Evolutionary conservation across 352 stramenopile genomes (phyloP), one percentile per base, ranked within the genome.

Genomic region (Phytopythium mirpurense): DNA sequence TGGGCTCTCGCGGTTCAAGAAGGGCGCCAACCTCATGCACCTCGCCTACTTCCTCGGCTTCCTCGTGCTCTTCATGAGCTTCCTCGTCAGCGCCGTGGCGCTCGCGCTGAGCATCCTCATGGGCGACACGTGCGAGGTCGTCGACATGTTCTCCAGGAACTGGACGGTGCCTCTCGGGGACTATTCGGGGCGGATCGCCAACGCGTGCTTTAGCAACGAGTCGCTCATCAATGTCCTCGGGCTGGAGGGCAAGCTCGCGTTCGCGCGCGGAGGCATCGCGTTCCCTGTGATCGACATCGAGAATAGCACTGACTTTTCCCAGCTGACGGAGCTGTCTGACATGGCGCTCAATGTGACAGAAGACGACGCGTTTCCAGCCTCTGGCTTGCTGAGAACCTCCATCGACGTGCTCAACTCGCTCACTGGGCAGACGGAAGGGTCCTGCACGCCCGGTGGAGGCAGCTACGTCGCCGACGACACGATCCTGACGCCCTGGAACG

Each of bases 41-140:
- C 61, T 88, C 48, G 77, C 76, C 14, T 90, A 86, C 57, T 67
- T 86, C 46, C 57, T 90, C 26, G 79, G 76, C 9, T 87, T 88
- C 51, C 66, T 90, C 43, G 70, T 65, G 27, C 66, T 90, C 23
- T 65, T 87, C 46, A 44, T 88, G 19, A 80, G 68, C 11, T 88
- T 88, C 54, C 55, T 90, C 46, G 57, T 88, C 47, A 83, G 69
- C 14, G 38, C 74, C 10, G 56, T 90, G 29, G 73, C 79, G 32
- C 54, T 90, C 8, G 75, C 73, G 6, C 29, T 81, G 18, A 81
- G 76, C 46, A 74, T 88, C 3, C 37, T 87, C 7, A 40, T 88
- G 11, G 75, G 70, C 18, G 79, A 90, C 55, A 67, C 72, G 14
- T 90, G 79, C 42, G 72, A 88, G 45, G 50, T 88, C 2, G 74